phyloP scores from a whole-genome alignment of 1,284 basidiomycete genomes.

The Papiliotrema flavescens region DNA sequence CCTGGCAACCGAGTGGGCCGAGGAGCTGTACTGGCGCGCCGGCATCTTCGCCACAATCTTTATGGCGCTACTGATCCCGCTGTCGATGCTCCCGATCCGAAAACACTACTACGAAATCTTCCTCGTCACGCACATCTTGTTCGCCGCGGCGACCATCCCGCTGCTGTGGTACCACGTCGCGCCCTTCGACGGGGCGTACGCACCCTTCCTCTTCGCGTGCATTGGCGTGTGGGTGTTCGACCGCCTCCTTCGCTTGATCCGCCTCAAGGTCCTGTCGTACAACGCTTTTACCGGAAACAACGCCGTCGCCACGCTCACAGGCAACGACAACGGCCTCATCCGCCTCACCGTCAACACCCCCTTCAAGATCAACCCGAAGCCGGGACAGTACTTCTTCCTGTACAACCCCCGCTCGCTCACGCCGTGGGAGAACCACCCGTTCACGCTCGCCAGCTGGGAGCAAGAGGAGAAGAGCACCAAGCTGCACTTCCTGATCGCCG shows the following conservation, averaged over 20 bases:
- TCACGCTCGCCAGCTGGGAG: conserved; percentile 7
- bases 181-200: conserved; percentile 8
- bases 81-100: conserved; percentile 8
- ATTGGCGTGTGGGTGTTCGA: conserved; percentile 19
- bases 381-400: conserved; percentile 6
- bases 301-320: conserved; percentile 5
- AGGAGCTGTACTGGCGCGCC: conserved; percentile 30
- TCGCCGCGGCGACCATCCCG: conserved; percentile 28
- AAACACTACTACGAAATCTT: conserved; percentile 30
- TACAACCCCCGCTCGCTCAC: conserved; percentile 3
- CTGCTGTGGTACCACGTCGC: conserved; percentile 31
- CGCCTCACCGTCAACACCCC: conserved; percentile 3
- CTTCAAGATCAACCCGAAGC: background rate
- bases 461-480: background rate
- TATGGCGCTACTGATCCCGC: conserved; percentile 1
- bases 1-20: background rate
- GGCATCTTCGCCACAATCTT: conserved; percentile 23
- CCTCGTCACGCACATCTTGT: conserved; percentile 32
- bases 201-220: conserved; percentile 8
- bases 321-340: conserved; percentile 3
- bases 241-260: conserved; percentile 7
- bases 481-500: conserved; percentile 2
- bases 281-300: background rate
- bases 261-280: background rate
- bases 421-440: conserved; percentile 16